Conservation (phyloP, 2,329 filamentous ascomycete species). For the Pyricularia sp. region DNA sequence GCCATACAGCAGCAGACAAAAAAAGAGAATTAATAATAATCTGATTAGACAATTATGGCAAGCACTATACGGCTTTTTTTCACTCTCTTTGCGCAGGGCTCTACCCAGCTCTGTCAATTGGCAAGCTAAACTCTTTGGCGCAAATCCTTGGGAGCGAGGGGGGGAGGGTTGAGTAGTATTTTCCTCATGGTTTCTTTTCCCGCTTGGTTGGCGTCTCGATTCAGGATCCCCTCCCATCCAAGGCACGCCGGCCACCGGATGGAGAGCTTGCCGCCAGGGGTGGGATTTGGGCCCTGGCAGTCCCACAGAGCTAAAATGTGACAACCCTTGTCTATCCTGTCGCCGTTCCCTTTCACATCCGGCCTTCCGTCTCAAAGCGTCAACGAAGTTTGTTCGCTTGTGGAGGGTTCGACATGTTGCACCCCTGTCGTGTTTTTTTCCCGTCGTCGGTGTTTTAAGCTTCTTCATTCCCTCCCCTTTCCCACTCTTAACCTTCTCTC, state of each 20-base stretch:
- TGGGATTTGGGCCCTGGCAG: background rate
- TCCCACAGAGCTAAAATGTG: slow-evolving; percentile 4
- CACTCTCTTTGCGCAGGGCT: background rate
- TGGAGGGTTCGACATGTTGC: background rate
- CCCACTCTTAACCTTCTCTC: slow-evolving; percentile 6
- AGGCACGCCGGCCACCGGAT: background rate
- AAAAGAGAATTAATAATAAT: no score
- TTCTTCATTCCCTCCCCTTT: slow-evolving; percentile 8
- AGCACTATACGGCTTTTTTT: background rate
- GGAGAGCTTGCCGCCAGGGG: slow-evolving; percentile 3
- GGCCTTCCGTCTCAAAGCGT: slow-evolving; percentile 3
- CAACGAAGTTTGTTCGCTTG: background rate
- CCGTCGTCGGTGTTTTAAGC: slow-evolving; percentile 17
- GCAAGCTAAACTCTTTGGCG: background rate
- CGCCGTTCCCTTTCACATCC: slow-evolving; percentile 2
- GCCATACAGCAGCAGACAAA: no score
- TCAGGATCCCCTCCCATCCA: background rate
- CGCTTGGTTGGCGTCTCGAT: slow-evolving; percentile 1
- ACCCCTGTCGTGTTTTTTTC: slow-evolving; percentile 1
- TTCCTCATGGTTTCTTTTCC: background rate
- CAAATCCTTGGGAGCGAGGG: background rate
- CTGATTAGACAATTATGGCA: background rate
- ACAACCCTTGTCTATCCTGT: background rate
- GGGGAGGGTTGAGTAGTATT: background rate
- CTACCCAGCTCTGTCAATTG: background rate